phyloP scores from a whole-genome alignment of 768 basidiomycete species.

The Chalciporus sphaerocephalus region DNA sequence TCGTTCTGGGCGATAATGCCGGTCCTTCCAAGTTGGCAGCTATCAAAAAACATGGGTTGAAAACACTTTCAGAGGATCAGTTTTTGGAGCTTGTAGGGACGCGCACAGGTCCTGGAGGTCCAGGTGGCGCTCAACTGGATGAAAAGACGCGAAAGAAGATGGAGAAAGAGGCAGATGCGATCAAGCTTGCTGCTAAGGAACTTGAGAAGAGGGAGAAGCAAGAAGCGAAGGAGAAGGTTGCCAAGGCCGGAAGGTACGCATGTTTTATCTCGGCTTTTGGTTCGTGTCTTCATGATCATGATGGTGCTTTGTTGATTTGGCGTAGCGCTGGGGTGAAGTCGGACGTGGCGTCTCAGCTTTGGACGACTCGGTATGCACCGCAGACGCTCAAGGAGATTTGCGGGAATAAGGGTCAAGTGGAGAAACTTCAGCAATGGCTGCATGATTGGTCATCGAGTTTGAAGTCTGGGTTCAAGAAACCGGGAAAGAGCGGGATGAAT shows the following conservation, averaged over 20 bases:
- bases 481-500: conserved; percentile 87
- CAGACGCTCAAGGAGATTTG: conserved; percentile 84
- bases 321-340: conserved; percentile 29
- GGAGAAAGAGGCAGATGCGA: conserved; percentile 75
- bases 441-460: conserved; percentile 75
- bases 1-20: conserved; percentile 83
- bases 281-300: not conserved
- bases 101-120: conserved; percentile 45
- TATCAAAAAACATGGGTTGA: conserved; percentile 76
- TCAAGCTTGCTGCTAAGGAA: conserved; percentile 67
- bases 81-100: conserved; percentile 81
- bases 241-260: conserved; percentile 19
- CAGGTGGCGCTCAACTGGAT: conserved; percentile 47
- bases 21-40: conserved; percentile 85
- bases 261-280: not conserved
- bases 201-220: conserved; percentile 72
- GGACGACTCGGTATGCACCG: conserved; percentile 96
- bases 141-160: conserved; percentile 78
- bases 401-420: conserved; percentile 89
- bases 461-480: conserved; percentile 84
- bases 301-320: not conserved
- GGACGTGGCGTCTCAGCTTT: conserved; percentile 65
- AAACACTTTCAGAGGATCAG: conserved; percentile 79
- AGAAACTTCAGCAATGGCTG: conserved; percentile 86
- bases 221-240: conserved; percentile 33